A percentile compares a stretch with the other conserved stretches of the same genome.
Evolutionary conservation across 768 basidiomycete genomes (phyloP).

Genomic region (Roridomyces roridus): DNA sequence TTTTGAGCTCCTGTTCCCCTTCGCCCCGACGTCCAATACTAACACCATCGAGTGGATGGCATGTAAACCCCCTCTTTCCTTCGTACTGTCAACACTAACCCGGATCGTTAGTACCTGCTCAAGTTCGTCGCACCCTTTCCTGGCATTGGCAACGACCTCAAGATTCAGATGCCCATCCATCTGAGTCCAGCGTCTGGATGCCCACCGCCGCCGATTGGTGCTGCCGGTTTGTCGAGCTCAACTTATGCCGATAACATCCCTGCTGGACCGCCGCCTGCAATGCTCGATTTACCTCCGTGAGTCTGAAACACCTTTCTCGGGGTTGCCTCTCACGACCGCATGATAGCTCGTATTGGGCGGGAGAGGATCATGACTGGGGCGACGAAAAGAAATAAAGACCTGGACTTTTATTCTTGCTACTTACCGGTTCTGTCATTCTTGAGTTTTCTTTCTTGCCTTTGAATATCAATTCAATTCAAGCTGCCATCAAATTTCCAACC

Average conservation of each 20-base stretch:
- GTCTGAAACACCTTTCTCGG: background rate
- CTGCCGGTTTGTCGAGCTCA: background rate
- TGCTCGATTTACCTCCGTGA: background rate
- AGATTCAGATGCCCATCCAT: background rate
- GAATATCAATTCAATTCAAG: no score
- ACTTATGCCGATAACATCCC: background rate
- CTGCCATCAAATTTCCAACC: no score
- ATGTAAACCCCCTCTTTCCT: background rate
- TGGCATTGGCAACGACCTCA: constrained; percentile 4
- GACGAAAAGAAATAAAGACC: background rate
- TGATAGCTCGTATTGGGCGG: background rate
- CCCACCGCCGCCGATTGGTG: background rate
- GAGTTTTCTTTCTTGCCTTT: no score
- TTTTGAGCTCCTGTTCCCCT: constrained; percentile 4
- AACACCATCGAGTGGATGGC: constrained; percentile 5
- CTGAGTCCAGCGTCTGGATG: background rate
- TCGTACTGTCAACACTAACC: background rate
- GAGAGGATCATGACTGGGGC: background rate
- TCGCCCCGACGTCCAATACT: constrained; percentile 1
- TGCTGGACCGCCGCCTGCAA: background rate
- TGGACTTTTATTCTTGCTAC: no score
- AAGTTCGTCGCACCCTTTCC: constrained; percentile 4
- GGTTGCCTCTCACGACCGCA: background rate
- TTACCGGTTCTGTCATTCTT: no score
- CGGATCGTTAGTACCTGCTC: background rate